Evolutionary conservation across 345 rosid genomes (phyloP).

Genomic region (Citrus maxima): DNA sequence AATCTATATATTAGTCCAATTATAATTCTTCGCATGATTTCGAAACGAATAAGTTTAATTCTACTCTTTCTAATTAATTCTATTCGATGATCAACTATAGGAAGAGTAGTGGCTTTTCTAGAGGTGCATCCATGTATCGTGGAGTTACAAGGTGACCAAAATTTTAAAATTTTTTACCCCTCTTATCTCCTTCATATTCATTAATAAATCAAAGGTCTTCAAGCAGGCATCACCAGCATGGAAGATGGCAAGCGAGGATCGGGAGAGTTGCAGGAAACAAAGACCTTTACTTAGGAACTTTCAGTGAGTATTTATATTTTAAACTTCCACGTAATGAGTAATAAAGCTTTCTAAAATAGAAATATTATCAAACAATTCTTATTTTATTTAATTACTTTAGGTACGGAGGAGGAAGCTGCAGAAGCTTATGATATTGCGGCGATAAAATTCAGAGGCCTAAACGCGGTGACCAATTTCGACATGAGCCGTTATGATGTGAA

Average conservation of each 20-base stretch:
- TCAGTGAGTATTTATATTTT: conserved; percentile 52
- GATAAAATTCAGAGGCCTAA: conserved; percentile 87
- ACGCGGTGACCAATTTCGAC: conserved; percentile 94
- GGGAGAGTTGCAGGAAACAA: conserved; percentile 99
- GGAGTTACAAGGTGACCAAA: conserved; percentile 83
- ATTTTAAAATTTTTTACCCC: background rate
- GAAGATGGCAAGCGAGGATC: conserved; percentile 99
- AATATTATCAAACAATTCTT: background rate
- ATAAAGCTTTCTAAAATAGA: background rate
- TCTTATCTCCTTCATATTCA: background rate
- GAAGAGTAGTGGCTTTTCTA: conserved; percentile 98
- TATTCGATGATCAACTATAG: conserved; percentile 29
- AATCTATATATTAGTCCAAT: background rate
- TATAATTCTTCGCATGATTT: background rate
- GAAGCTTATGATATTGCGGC: conserved; percentile 99
- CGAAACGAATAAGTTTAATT: background rate
- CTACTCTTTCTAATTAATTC: background rate
- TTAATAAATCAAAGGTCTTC: background rate
- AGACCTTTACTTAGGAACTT: conserved; percentile 98
- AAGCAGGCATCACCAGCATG: conserved; percentile 96
- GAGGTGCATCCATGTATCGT: conserved; percentile 99
- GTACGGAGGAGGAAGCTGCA: conserved; percentile 99
- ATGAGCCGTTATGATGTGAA: conserved; percentile 95
- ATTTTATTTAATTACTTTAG: conserved; percentile 21
- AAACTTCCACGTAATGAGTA: too few species aligned